Evolutionary conservation across 495 filamentous ascomycete species (phyloP).

Genomic region (Tuber magnatum): DNA sequence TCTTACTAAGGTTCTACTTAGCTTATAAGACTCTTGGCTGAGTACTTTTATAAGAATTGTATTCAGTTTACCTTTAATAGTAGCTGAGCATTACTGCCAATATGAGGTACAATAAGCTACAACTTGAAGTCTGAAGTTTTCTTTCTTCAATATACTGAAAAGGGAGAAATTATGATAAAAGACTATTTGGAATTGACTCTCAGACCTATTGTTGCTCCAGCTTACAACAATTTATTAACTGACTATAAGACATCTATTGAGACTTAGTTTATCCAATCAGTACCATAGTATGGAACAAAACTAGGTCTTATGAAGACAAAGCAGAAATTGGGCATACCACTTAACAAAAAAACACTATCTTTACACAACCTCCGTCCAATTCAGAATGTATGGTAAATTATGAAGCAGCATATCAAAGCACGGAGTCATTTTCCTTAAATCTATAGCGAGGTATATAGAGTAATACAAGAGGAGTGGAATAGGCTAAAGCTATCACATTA

Average conservation of each 20-base stretch:
- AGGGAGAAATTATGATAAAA: neutral
- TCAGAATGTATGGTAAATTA: neutral
- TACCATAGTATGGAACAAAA: neutral
- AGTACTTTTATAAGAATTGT: too few species aligned
- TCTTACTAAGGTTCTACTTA: too few species aligned
- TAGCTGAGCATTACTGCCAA: too few species aligned
- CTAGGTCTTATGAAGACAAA: neutral
- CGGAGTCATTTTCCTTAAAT: too few species aligned
- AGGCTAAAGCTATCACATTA: too few species aligned
- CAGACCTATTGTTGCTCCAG: neutral
- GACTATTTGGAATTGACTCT: neutral
- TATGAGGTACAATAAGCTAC: too few species aligned
- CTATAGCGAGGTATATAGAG: neutral
- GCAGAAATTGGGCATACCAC: neutral
- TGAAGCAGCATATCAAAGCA: neutral
- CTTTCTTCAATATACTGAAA: neutral
- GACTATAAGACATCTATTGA: neutral
- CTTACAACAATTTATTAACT: neutral
- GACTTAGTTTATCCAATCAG: neutral
- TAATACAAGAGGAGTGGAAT: neutral
- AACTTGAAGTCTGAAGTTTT: neutral
- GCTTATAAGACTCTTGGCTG: too few species aligned
- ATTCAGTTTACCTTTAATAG: too few species aligned
- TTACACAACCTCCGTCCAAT: neutral
- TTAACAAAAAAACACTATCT: neutral